Base-by-base conservation (phyloP, 345 rosid genomes). In the Conringia planisiliqua region DNA sequence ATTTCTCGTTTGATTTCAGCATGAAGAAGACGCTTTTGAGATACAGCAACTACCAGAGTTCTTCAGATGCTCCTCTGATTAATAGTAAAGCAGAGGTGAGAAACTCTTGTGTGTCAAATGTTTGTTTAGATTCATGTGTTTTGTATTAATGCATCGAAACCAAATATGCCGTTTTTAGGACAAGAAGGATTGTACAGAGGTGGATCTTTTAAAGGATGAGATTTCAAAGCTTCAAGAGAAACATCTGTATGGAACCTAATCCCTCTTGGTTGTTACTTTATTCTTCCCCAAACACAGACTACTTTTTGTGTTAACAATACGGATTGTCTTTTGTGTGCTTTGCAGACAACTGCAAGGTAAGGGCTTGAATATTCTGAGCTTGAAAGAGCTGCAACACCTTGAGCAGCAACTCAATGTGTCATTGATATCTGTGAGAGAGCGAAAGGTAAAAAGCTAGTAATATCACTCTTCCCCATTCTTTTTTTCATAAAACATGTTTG, bases 11-110 rank as follows among this genome's bases (percentile, higher is more conserved):
- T 58, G 46, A 70, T 79, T 22, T 22, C 10, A 90, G 96, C 12
- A 92, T 92, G 97, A 90, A 85, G 83, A 82, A 75, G 81, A 92
- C 89, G 22, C 86, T 92, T 72, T 62, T 81, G 22, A 90, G 94
- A 85, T 90, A 92, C 68, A 74, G 73, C 39, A 92, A 87, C 62
- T 80, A 84, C 77, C 75, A 76, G 60, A 82, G 82, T 62, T 68
- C 85, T 36, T 54, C 89, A 52, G 96, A 80, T 79, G 64, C 81
- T 52, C 56, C 86, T 42, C 62, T 71, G 29, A 58, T 74, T 42
- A 88, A 80, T 63, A 79, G 64, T 80, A 85, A 83, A 76, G 20
- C 77, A 57, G 94, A 93, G 90, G 96, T 88, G 77, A 61, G 27
- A 62, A 10, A 40, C 47, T 68, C 46, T 33, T 54, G 73, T 62